These are phyloP conservation scores for Cercospora sesami DNA, from an alignment of 2,329 filamentous ascomycete species.

Conservation along the genomic window DNA sequence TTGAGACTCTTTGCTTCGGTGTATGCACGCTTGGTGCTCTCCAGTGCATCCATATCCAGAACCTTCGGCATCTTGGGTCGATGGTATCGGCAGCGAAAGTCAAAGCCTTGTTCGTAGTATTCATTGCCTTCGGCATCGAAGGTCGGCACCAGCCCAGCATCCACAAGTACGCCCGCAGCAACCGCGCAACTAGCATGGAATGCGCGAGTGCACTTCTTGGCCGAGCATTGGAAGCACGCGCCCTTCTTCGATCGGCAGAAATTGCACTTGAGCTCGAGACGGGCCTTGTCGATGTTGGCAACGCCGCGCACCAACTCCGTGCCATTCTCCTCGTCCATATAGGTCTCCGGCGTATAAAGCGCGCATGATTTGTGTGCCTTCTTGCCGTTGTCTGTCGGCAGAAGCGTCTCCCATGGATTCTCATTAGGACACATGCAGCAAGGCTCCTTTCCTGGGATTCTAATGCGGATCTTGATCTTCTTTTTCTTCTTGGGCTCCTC, in stretches of 20 bases:
- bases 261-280: constrained; percentile 87
- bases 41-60: constrained; percentile 57
- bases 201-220: constrained; percentile 87
- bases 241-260: constrained; percentile 92
- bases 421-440: constrained; percentile 94
- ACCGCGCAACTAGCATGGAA: constrained; percentile 96
- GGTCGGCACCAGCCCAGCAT: constrained; percentile 80
- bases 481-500: constrained; percentile 64
- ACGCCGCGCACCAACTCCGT: constrained; percentile 76
- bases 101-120: constrained; percentile 87
- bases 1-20: constrained; percentile 68
- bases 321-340: constrained; percentile 68
- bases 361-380: constrained; percentile 88
- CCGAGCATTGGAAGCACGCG: constrained; percentile 95
- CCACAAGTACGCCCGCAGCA: constrained; percentile 86
- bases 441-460: constrained; percentile 69
- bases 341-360: constrained; percentile 88
- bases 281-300: constrained; percentile 78
- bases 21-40: constrained; percentile 67
- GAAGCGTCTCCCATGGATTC: constrained; percentile 74
- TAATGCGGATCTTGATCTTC: constrained; percentile 74
- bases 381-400: constrained; percentile 83
- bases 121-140: constrained; percentile 88
- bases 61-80: constrained; percentile 82
- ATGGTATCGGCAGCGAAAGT: constrained; percentile 94